These are phyloP conservation scores for Lodderomyces metapsilosis DNA, from an alignment of 1,139 yeast genomes.

Conservation along the genomic window DNA sequence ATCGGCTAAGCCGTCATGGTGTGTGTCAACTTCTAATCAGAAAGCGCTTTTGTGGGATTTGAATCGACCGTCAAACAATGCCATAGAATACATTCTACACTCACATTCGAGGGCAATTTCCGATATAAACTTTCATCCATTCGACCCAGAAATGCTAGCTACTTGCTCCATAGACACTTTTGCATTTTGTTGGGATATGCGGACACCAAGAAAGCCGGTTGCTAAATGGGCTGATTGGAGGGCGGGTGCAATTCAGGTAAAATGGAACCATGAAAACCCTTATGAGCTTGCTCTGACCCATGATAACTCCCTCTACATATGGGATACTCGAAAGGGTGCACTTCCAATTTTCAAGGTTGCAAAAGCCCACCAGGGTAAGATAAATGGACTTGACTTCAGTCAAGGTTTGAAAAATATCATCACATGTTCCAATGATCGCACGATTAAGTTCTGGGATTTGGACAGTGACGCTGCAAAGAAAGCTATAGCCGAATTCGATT, in stretches of 20 bases:
- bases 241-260: constrained; percentile 92
- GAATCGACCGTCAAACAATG: constrained; percentile 69
- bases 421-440: constrained; percentile 82
- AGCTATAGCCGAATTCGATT: constrained; percentile 21
- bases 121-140: constrained; percentile 89
- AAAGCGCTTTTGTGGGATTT: constrained; percentile 94
- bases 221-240: constrained; percentile 88
- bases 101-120: constrained; percentile 92
- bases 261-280: constrained; percentile 82
- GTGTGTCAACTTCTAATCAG: constrained; percentile 90
- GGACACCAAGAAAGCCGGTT: constrained; percentile 71
- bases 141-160: constrained; percentile 84
- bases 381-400: constrained; percentile 85
- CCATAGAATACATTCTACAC: constrained; percentile 84
- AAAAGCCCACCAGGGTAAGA: constrained; percentile 74
- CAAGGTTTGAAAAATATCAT: constrained; percentile 59
- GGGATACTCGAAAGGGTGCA: constrained; percentile 89
- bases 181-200: constrained; percentile 86
- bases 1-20: constrained; percentile 80
- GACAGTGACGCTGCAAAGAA: constrained; percentile 24
- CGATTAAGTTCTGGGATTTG: constrained; percentile 86
- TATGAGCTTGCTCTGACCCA: constrained; percentile 83
- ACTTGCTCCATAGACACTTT: constrained; percentile 92
- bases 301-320: constrained; percentile 71
- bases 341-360: constrained; percentile 63